Evolutionary conservation across 2,329 filamentous ascomycete species (phyloP).

Genomic region (Fusarium robinianum): DNA sequence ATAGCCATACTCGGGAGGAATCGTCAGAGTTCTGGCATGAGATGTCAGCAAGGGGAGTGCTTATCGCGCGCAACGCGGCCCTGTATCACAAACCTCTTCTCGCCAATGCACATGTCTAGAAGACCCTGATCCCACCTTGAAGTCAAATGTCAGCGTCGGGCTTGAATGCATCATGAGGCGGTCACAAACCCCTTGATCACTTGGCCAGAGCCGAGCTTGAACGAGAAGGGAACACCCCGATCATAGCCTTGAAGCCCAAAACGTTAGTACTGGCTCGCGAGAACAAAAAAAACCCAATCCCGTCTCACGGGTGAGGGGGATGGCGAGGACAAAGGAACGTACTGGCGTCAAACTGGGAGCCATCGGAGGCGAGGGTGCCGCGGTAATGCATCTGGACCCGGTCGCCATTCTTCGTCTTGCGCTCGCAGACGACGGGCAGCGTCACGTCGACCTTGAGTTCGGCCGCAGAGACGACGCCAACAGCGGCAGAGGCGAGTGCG

Average conservation of each 20-base stretch:
- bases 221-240: constrained; percentile 73
- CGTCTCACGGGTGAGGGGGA: too few relatives aligned
- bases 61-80: neutral
- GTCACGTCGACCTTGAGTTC: constrained; percentile 80
- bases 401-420: constrained; percentile 78
- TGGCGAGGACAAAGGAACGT: constrained; percentile 35
- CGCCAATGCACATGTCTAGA: constrained; percentile 91
- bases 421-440: constrained; percentile 73
- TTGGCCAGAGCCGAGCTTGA: constrained; percentile 76
- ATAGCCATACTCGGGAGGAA: constrained; percentile 86
- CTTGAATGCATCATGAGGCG: constrained; percentile 11
- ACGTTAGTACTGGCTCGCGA: constrained; percentile 13
- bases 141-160: constrained; percentile 25
- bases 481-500: constrained; percentile 55
- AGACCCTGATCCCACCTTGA: constrained; percentile 86
- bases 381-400: constrained; percentile 85
- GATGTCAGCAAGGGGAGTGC: constrained; percentile 19
- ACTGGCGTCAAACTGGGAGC: constrained; percentile 82
- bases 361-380: constrained; percentile 75
- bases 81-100: constrained; percentile 65
- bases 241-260: constrained; percentile 64
- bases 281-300: constrained; percentile 3
- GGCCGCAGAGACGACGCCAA: constrained; percentile 54
- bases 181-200: constrained; percentile 81
- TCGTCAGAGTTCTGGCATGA: constrained; percentile 70